These are phyloP conservation scores for Polytrichum commune DNA, from an alignment of 225 moss, liverwort and hornwort genomes.

Conservation along the genomic window DNA sequence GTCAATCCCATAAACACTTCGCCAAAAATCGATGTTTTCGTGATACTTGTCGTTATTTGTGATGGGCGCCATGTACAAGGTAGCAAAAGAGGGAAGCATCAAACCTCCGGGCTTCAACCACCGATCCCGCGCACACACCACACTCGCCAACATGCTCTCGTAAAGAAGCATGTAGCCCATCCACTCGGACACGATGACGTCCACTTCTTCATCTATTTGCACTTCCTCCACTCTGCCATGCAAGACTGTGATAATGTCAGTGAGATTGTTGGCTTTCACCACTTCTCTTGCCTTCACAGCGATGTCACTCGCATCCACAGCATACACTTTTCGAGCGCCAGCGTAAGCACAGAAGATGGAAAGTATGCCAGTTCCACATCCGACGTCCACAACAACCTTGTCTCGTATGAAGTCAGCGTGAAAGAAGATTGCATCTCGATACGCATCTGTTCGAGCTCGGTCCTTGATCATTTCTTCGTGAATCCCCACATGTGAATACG, in stretches of 20 bases:
- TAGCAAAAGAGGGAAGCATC: constrained; percentile 90
- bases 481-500: constrained; percentile 93
- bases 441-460: constrained; percentile 84
- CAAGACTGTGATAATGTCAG: constrained; percentile 79
- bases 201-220: constrained; percentile 79
- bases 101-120: constrained; percentile 95
- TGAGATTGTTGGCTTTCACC: constrained; percentile 73
- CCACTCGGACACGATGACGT: constrained; percentile 96
- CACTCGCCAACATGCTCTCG: constrained; percentile 98
- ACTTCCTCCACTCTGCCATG: constrained; percentile 94
- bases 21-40: constrained; percentile 94
- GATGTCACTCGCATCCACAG: constrained; percentile 96
- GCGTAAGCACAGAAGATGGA: constrained; percentile 92
- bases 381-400: constrained; percentile 97
- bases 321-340: constrained; percentile 95
- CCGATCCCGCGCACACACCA: constrained; percentile 92
- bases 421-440: constrained; percentile 80
- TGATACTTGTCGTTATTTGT: constrained; percentile 90
- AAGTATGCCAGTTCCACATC: constrained; percentile 93
- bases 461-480: constrained; percentile 99
- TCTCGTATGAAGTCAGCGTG: constrained; percentile 69
- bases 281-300: constrained; percentile 95
- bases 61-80: constrained; percentile 92
- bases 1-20: constrained; percentile 87
- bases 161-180: constrained; percentile 99